Percentiles rank a stretch among this genome's conserved stretches.
Conservation (phyloP, 257 asterid genomes). For the Marsdenia floribunda region DNA sequence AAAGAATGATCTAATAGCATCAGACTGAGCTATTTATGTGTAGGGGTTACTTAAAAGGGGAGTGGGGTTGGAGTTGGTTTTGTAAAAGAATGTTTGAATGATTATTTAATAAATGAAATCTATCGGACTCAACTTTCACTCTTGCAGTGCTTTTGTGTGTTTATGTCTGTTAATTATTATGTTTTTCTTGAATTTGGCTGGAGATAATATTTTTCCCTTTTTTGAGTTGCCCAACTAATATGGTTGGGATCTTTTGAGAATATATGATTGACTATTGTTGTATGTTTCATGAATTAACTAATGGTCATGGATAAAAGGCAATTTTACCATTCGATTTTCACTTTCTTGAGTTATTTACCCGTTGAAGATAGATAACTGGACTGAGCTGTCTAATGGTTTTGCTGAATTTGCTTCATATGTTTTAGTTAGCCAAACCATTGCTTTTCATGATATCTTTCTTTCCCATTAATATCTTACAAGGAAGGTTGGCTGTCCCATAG, state of each 20-base stretch:
- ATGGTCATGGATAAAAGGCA: too few species aligned
- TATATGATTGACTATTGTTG: too few species aligned
- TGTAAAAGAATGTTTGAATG: not conserved
- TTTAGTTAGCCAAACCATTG: not conserved
- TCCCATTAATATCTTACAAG: not conserved
- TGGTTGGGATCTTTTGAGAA: too few species aligned
- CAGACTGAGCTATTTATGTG: not conserved
- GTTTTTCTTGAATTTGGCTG: not conserved
- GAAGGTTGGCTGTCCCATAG: not conserved
- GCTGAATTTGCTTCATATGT: not conserved
- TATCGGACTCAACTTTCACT: not conserved
- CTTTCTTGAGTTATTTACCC: not conserved
- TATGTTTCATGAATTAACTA: too few species aligned
- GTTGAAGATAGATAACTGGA: not conserved
- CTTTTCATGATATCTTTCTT: not conserved
- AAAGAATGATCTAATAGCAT: not conserved
- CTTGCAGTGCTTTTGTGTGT: not conserved
- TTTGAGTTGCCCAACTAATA: too few species aligned
- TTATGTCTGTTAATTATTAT: not conserved
- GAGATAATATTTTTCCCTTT: not conserved
- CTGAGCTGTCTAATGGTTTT: not conserved
- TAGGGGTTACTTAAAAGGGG: not conserved
- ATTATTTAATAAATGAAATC: slow-evolving; percentile 1
- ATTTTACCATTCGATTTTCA: too few species aligned
- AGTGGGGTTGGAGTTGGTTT: slow-evolving; percentile 1